Percentiles rank a stretch among this genome's conserved stretches.
Conservation (phyloP, 2,329 filamentous ascomycete species). For the Arthrobotrys entomopaga region DNA sequence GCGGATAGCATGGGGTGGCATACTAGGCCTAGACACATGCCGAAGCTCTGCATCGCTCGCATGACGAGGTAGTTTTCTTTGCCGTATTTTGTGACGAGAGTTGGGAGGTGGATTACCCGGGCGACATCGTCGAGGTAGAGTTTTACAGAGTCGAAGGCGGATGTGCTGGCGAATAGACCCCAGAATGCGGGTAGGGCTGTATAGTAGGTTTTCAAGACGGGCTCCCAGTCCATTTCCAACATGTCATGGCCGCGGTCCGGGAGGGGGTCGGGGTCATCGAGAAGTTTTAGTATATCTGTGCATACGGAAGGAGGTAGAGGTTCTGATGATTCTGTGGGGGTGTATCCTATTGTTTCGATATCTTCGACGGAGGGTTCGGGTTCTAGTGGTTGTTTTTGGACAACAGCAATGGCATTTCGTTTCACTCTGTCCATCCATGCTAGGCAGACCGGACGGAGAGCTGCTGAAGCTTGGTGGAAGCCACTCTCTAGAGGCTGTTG, state of each 20-base stretch:
- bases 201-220: slow-evolving; percentile 34
- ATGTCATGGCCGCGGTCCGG: slow-evolving; percentile 41
- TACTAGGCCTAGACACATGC: slow-evolving; percentile 40
- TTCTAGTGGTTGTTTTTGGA: slow-evolving; percentile 26
- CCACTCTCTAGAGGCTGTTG: slow-evolving; percentile 11
- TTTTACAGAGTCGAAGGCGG: slow-evolving; percentile 44
- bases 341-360: slow-evolving; percentile 39
- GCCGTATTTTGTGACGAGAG: slow-evolving; percentile 44
- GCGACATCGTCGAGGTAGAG: slow-evolving; percentile 49
- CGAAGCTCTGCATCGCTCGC: slow-evolving; percentile 42
- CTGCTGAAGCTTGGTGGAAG: slow-evolving; percentile 38
- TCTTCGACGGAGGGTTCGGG: slow-evolving; percentile 33
- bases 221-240: slow-evolving; percentile 39
- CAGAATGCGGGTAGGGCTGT: slow-evolving; percentile 36
- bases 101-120: slow-evolving; percentile 42
- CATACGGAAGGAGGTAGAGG: slow-evolving; percentile 30
- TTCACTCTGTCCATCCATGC: slow-evolving; percentile 46
- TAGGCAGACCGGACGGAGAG: slow-evolving; percentile 36
- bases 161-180: slow-evolving; percentile 43
- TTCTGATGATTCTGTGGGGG: slow-evolving; percentile 36
- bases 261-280: slow-evolving; percentile 28
- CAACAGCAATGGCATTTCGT: slow-evolving; percentile 27
- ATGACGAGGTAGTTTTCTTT: slow-evolving; percentile 33
- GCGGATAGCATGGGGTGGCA: slow-evolving; percentile 40
- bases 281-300: slow-evolving; percentile 17